Conservation (phyloP, 805 yeast species). For the Candida pseudoglaebosa region DNA sequence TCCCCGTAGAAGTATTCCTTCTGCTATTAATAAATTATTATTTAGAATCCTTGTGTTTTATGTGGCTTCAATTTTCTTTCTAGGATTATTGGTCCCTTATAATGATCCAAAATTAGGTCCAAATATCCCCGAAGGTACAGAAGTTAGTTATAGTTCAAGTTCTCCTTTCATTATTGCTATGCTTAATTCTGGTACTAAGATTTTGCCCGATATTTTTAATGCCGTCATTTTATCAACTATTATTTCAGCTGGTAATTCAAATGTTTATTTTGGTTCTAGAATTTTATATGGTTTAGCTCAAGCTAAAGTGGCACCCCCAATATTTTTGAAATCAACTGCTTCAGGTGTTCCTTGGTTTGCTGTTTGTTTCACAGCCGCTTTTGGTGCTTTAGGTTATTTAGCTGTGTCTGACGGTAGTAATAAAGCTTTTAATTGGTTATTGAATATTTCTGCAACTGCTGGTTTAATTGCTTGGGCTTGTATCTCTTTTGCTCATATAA, state of each 20-base stretch:
- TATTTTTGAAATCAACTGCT: slow-evolving; percentile 46
- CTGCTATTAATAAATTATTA: slow-evolving; percentile 66
- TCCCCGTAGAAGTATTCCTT: slow-evolving; percentile 68
- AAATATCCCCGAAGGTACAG: slow-evolving; percentile 25
- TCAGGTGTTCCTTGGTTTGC: slow-evolving; percentile 61
- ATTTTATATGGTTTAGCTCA: slow-evolving; percentile 63
- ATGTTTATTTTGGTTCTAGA: slow-evolving; percentile 69
- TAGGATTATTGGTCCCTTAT: slow-evolving; percentile 68
- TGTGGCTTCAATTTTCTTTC: slow-evolving; percentile 59
- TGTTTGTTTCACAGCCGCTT: slow-evolving; percentile 52
- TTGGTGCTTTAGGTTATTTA: slow-evolving; percentile 65
- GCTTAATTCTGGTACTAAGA: slow-evolving; percentile 59
- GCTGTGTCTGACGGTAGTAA: slow-evolving; percentile 49
- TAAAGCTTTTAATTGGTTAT: slow-evolving; percentile 66
- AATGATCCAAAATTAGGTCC: slow-evolving; percentile 55
- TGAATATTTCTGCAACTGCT: slow-evolving; percentile 73
- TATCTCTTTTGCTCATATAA: slow-evolving; percentile 59
- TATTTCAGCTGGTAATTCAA: slow-evolving; percentile 77
- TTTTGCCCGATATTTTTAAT: slow-evolving; percentile 67
- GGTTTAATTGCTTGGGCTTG: slow-evolving; percentile 73
- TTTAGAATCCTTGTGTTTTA: slow-evolving; percentile 64
- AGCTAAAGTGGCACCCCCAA: slow-evolving; percentile 52
- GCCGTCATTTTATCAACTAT: slow-evolving; percentile 65
- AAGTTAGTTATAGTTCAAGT: slow-evolving; percentile 37
- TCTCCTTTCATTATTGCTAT: slow-evolving; percentile 77